A percentile compares a stretch with the other conserved stretches of the same genome.
phyloP scores from a whole-genome alignment of 805 yeast genomes.

The Groenewaldozyma salmanticensis region DNA sequence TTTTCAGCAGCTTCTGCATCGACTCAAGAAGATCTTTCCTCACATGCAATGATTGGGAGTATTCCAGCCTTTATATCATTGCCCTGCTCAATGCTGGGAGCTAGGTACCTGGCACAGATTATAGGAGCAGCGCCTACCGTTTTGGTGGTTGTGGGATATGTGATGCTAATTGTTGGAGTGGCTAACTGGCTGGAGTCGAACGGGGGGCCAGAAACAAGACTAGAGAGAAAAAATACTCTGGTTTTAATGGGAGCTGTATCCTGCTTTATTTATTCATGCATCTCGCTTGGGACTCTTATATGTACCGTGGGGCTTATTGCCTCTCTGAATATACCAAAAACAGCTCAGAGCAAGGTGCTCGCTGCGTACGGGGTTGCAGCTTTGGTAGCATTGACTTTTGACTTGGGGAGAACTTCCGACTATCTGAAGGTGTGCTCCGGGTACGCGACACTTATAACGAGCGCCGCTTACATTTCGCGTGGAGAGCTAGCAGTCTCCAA shows the following conservation, averaged over 20 bases:
- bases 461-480: not conserved
- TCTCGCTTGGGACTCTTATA: slow-evolving; percentile 16
- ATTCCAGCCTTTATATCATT: slow-evolving; percentile 25
- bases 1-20: not conserved
- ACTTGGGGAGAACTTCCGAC: slow-evolving; percentile 7
- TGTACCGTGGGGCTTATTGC: slow-evolving; percentile 15
- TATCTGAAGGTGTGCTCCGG: not conserved
- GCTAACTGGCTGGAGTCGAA: slow-evolving; percentile 12
- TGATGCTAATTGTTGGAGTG: slow-evolving; percentile 17
- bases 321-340: slow-evolving; percentile 14
- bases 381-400: slow-evolving; percentile 10
- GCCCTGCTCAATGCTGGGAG: slow-evolving; percentile 23
- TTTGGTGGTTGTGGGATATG: slow-evolving; percentile 16
- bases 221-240: slow-evolving; percentile 11
- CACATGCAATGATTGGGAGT: slow-evolving; percentile 13
- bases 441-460: not conserved
- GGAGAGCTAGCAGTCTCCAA: slow-evolving; percentile 1
- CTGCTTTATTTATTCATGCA: slow-evolving; percentile 15
- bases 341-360: slow-evolving; percentile 1
- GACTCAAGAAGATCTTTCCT: slow-evolving; percentile 1
- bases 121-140: slow-evolving; percentile 4
- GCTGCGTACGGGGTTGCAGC: slow-evolving; percentile 10
- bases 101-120: slow-evolving; percentile 13
- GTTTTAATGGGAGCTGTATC: slow-evolving; percentile 13
- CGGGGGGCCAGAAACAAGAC: slow-evolving; percentile 1